Evolutionary conservation across 495 filamentous ascomycete genomes (phyloP), one percentile per base, ranked within the genome.

Genomic region (Xylaria curta): DNA sequence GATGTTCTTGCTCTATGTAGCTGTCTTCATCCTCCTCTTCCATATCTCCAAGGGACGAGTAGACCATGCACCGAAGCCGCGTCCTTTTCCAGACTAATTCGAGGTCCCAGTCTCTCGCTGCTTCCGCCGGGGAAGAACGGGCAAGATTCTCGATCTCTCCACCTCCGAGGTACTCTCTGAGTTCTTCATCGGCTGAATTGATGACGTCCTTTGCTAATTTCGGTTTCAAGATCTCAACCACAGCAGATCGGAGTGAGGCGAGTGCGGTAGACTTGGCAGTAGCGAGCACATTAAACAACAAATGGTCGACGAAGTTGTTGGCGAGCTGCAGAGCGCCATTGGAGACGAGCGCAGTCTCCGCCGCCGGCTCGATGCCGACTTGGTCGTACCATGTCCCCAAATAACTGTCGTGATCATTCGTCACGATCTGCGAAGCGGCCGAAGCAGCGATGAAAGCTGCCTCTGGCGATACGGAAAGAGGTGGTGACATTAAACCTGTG

Each of bases 21-120:
- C 89, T 89, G 76, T 97, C 94, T 78, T 99, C 96, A 65, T 98
- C 97, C 75, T 98, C 94, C 82, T 97, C 95, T 80, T 99, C 97
- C 88, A 99, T 89, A 76, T 99, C 96, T 31, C 97, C 97, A 17
- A 99, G 83, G 13, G 94, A 94, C 8, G 94, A 98, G 79, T 98
- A 98, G 21, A 98, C 95, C 97, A 99, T 98, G 77, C 95, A 96
- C 66, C 96, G 89, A 68, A 99, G 82, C 62, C 97, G 91, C 1
- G 94, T 95, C 64, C 95, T 87, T 80, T 94, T 97, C 94, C 95
- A 99, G 17, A 94, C 90, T 59, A 91, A 83, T 76, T 97, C 90
- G 17, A 97, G 83, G 78, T 98, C 94, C 88, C 95, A 97, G 68
- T 91, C 89, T 1, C 84, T 84, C 62, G 79, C 81, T 0, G 85